Evolutionary conservation across 2,329 filamentous ascomycete genomes (phyloP).

Genomic region (Aspergillus jensenii): DNA sequence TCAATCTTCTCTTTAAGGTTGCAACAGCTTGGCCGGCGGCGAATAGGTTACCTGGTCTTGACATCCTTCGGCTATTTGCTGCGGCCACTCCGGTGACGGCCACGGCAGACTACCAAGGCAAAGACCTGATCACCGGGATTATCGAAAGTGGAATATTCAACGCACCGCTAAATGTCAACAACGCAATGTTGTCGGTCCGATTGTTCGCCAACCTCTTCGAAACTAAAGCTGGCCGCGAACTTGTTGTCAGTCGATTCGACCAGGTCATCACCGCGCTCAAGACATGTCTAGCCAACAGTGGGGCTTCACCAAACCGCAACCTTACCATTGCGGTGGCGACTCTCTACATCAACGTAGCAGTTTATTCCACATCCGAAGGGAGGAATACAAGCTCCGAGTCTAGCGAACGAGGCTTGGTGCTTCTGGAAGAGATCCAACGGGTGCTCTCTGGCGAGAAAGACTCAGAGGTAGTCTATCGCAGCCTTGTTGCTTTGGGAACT

Average conservation of each 20-base stretch:
- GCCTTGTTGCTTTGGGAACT: slow-evolving; percentile 80
- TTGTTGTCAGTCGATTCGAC: slow-evolving; percentile 61
- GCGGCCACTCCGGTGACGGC: slow-evolving; percentile 67
- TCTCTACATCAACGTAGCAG: slow-evolving; percentile 78
- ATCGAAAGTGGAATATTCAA: slow-evolving; percentile 59
- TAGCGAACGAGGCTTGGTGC: slow-evolving; percentile 49
- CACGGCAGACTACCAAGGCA: slow-evolving; percentile 53
- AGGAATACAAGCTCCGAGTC: slow-evolving; percentile 41
- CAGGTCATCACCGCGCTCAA: slow-evolving; percentile 64
- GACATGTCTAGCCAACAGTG: slow-evolving; percentile 56
- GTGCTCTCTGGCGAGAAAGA: slow-evolving; percentile 69
- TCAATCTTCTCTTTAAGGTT: slow-evolving; percentile 69
- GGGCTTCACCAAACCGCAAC: slow-evolving; percentile 66
- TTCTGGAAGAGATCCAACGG: slow-evolving; percentile 62
- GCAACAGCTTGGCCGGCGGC: slow-evolving; percentile 76
- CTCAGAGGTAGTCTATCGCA: slow-evolving; percentile 78
- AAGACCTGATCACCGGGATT: slow-evolving; percentile 63
- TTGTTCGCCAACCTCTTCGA: slow-evolving; percentile 81
- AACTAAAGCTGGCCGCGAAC: slow-evolving; percentile 66
- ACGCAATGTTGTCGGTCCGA: slow-evolving; percentile 82
- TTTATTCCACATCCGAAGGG: slow-evolving; percentile 61
- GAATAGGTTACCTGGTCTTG: slow-evolving; percentile 79
- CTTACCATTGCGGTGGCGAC: slow-evolving; percentile 80
- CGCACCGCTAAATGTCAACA: slow-evolving; percentile 68
- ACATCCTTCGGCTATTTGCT: slow-evolving; percentile 81